Evolutionary conservation across 1,284 basidiomycete species (phyloP), one percentile per base, ranked within the genome.

Genomic region (Malassezia psittaci): DNA sequence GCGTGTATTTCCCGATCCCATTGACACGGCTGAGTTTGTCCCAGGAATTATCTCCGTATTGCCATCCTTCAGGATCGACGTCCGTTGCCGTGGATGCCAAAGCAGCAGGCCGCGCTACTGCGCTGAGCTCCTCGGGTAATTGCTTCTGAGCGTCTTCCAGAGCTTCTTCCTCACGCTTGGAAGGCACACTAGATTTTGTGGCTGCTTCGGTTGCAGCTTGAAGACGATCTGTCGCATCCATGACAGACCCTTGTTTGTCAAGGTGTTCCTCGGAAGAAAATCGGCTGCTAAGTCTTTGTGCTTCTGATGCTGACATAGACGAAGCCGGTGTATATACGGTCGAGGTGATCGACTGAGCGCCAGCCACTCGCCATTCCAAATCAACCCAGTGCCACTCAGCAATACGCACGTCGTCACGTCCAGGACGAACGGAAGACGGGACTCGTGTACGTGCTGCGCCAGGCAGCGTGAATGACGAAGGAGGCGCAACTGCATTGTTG

Each of bases 31-130:
- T 83, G 59, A 83, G 80, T 49, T 79, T 81, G 67, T 94, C 90
- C 91, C 91, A 96, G 71, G 93, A 91, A 76, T 96, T 96, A 68
- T 93, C 91, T 3, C 85, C 87, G 72, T 90, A 94, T 33, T 90
- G 82, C 90, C 90, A 94, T 0, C 90, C 90, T 56, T 93, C 88
- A 1, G 79, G 70, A 72, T 96, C 90, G 0, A 90, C 93, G 36
- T 63, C 61, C 61, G 58, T 38, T 41, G 41, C 29, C 8, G 9
- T 32, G 8, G 48, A 34, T 11, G 41, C 42, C n/a, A 21, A 15
- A 8, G 38, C 24, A 7, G 21, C 29, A 7, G 38, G 32, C 5
- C 46, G 55, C 21, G 46, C 55, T 13, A 48, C 36, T 16, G 37
- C 13, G 11, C 15, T 15, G 15, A 57, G 34, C 21, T 48, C 46